phyloP scores from a whole-genome alignment of 2,329 filamentous ascomycete genomes.

The Monosporascus ibericus region DNA sequence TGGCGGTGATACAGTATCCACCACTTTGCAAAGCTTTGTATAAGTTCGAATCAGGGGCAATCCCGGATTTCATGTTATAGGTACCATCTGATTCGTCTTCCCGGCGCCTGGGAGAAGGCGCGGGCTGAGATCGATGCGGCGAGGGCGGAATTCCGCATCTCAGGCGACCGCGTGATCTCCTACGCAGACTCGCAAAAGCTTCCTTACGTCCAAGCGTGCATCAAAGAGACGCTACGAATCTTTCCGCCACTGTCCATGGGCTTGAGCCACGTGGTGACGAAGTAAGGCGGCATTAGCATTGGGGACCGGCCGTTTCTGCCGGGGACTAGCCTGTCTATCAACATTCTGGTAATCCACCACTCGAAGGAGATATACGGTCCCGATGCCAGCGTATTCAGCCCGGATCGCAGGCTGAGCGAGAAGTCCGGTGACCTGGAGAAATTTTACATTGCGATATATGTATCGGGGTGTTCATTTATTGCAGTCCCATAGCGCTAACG shows the following conservation, averaged over 20 bases:
- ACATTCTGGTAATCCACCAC: no score
- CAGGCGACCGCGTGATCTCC: constrained; percentile 5
- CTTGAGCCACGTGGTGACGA: constrained; percentile 5
- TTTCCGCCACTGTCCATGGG: constrained; percentile 7
- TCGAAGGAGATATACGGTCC: no score
- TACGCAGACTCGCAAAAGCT: constrained; percentile 13
- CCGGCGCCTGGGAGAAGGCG: constrained; percentile 2
- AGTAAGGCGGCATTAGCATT: constrained; percentile 11
- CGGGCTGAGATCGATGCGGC: constrained; percentile 9
- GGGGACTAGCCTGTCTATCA: constrained; percentile 4
- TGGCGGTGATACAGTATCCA: constrained; percentile 9
- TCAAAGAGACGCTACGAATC: constrained; percentile 21
- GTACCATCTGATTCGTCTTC: constrained; percentile 8
- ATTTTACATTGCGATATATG: no score
- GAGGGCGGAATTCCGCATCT: constrained; percentile 1
- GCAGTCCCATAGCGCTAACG: no score
- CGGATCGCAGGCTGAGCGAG: no score
- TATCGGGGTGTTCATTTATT: no score
- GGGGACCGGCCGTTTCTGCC: constrained; percentile 14
- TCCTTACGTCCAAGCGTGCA: constrained; percentile 20
- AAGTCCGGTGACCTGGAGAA: no score
- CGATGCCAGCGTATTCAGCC: no score
- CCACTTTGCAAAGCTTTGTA: constrained; percentile 4
- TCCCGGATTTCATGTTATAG: no score
- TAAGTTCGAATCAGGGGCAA: no score